These are phyloP conservation scores for Pisolithus marmoratus DNA, from an alignment of 768 basidiomycete genomes.

Conservation along the genomic window DNA sequence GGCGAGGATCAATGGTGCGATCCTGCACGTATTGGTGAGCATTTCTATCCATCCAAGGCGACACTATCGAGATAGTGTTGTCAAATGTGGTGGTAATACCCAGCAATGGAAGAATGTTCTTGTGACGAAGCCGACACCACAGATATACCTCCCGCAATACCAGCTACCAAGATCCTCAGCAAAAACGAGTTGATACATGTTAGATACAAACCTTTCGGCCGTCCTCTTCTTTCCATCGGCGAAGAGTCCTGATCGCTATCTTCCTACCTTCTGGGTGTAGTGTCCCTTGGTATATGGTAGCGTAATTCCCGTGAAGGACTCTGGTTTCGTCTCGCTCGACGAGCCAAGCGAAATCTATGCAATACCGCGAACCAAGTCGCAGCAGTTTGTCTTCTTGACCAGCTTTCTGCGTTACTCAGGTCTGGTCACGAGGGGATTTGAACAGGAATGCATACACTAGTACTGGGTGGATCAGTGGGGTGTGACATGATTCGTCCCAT, in stretches of 20 bases:
- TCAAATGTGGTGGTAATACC: conserved; percentile 14
- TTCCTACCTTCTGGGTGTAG: neutral
- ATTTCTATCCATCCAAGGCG: conserved; percentile 11
- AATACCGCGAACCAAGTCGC: neutral
- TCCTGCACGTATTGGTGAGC: neutral
- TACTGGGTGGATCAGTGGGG: neutral
- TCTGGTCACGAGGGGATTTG: neutral
- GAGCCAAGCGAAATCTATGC: neutral
- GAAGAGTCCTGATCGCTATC: neutral
- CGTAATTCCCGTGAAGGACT: neutral
- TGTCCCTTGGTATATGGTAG: neutral
- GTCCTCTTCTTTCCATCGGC: neutral
- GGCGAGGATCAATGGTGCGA: neutral
- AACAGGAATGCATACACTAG: neutral
- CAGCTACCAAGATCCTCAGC: neutral
- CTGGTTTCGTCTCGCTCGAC: neutral
- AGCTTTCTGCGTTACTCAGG: neutral
- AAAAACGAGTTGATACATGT: neutral
- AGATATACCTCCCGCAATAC: neutral
- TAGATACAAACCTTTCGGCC: neutral
- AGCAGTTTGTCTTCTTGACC: neutral
- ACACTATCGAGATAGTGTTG: conserved; percentile 15
- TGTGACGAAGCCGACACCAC: conserved; percentile 13
- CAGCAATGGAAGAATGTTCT: conserved; percentile 14
- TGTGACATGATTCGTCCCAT: too few relatives aligned